Evolutionary conservation across 202 grass and related monocot species (phyloP), one percentile per base, ranked within the genome.

Genomic region (Setaria italica): DNA sequence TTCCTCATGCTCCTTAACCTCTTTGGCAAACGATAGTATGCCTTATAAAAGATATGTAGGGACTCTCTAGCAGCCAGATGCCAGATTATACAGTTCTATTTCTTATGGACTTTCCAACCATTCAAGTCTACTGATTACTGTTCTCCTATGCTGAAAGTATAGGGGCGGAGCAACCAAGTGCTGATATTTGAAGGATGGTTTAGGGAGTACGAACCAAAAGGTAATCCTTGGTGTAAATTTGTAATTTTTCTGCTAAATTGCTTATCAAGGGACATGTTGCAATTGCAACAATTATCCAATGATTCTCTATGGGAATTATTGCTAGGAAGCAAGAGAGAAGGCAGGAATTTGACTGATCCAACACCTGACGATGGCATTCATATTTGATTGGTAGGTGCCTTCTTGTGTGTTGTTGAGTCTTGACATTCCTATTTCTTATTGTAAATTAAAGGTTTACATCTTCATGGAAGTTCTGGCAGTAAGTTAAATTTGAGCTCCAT

Each of bases 231-330:
- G 50, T 56, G 67, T 49, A 50, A 41, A 47, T 49, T 43, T 3
- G 47, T 29, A 41, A 19, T 76, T 76, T 21, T 45, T 76, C 62
- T 76, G 48, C 82, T 17, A 77, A 67, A 84, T 84, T 74, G 5
- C 53, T 75, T 68, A 35, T 42, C 25, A 57, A 43, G 71, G 30
- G 11, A 68, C 4, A 56, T 15, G 5, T 46, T 34, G 37, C 37
- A 85, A 35, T 46, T 34, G 25, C 37, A 85, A 35, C 11, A 82
- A 46, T 43, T 43, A 69, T 77, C 73, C 12, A 58, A 48, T 46
- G 73, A 85, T 49, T 78, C 2, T 75, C 10, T 62, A 45, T 39
- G 42, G 83, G 42, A 60, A 21, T 62, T 85, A 35, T 80, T 82
- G 42, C 49, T 75, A 57, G 48, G 70, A 67, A 65, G 60, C 9